These are phyloP conservation scores for Mycena haematopus DNA, from an alignment of 768 basidiomycete genomes.

Conservation along the genomic window DNA sequence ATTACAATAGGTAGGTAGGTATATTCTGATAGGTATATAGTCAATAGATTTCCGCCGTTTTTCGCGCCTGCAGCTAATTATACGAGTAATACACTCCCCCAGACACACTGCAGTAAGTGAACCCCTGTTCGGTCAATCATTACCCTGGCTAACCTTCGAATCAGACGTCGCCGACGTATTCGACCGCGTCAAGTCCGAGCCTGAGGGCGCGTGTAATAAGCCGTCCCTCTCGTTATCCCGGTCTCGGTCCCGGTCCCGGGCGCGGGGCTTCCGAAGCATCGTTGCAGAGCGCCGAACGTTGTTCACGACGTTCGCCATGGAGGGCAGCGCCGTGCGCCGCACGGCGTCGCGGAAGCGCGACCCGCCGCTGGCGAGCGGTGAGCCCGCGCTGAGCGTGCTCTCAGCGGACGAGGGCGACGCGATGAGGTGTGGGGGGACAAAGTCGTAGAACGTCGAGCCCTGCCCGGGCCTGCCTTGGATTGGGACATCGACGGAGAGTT, in stretches of 20 bases:
- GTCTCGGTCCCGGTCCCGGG: slow-evolving; percentile 18
- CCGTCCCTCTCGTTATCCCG: slow-evolving; percentile 17
- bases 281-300: slow-evolving; percentile 48
- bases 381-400: slow-evolving; percentile 16
- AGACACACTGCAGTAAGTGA: too few relatives aligned
- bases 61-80: too few relatives aligned
- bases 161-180: slow-evolving; percentile 8
- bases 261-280: slow-evolving; percentile 38
- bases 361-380: slow-evolving; percentile 20
- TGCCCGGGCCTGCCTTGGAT: background rate
- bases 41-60: too few relatives aligned
- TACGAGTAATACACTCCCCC: too few relatives aligned
- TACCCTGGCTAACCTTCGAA: too few relatives aligned
- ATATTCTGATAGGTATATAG: too few relatives aligned
- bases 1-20: too few relatives aligned
- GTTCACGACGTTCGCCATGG: slow-evolving; percentile 46
- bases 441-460: slow-evolving; percentile 51
- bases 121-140: too few relatives aligned
- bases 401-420: slow-evolving; percentile 43
- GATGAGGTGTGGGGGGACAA: slow-evolving; percentile 54
- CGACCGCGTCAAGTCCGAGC: slow-evolving; percentile 7
- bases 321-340: slow-evolving; percentile 43
- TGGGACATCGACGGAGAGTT: slow-evolving; percentile 16
- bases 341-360: slow-evolving; percentile 39
- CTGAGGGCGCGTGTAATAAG: slow-evolving; percentile 4